These are phyloP conservation scores for Schizothecium vesticola DNA, from an alignment of 495 filamentous ascomycete genomes.

Conservation along the genomic window DNA sequence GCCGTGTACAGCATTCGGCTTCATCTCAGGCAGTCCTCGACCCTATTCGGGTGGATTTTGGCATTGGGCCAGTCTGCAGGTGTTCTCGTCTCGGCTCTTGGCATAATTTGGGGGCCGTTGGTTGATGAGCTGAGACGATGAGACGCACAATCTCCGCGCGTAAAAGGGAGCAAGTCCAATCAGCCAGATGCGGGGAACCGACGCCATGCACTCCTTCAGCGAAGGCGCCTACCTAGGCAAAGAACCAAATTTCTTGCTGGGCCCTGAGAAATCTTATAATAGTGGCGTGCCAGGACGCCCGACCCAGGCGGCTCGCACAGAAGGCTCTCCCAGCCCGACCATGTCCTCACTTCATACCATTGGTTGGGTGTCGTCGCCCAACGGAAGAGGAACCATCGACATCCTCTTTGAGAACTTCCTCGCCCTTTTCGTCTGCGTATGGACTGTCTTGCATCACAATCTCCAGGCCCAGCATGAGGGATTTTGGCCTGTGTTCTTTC, in stretches of 20 bases:
- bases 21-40: constrained; percentile 4
- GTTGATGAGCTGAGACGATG: constrained; percentile 14
- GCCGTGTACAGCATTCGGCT: constrained; percentile 13
- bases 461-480: constrained; percentile 14
- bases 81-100: constrained; percentile 7
- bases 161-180: too few species aligned
- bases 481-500: constrained; percentile 4
- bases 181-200: too few species aligned
- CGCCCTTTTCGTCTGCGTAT: constrained; percentile 24
- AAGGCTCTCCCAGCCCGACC: too few species aligned
- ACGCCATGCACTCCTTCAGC: too few species aligned
- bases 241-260: background rate
- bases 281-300: background rate
- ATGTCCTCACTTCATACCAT: background rate
- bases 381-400: constrained; percentile 13
- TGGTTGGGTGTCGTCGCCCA: constrained; percentile 7
- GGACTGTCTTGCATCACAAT: constrained; percentile 25
- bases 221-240: background rate
- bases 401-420: constrained; percentile 23
- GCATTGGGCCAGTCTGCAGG: constrained; percentile 5
- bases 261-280: background rate
- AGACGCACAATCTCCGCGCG: background rate
- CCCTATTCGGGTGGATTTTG: background rate
- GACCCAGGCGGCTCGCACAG: too few species aligned
- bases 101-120: constrained; percentile 16